Evolutionary conservation across 495 filamentous ascomycete species (phyloP).

Genomic region (Aspergillus nanangensis): DNA sequence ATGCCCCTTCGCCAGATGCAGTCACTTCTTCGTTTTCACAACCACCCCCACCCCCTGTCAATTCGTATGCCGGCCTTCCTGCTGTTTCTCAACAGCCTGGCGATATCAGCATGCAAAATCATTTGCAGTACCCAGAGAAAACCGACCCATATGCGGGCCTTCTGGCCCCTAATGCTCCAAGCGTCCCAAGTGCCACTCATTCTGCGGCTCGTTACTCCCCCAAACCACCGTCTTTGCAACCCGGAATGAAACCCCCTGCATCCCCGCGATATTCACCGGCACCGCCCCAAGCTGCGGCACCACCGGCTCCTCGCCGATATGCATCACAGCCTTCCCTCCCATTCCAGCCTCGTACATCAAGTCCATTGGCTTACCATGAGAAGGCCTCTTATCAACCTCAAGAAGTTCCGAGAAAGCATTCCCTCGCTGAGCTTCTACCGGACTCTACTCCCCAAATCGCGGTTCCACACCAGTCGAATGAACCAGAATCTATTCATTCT

Average conservation of each 20-base stretch:
- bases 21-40: conserved; percentile 9
- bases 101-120: conserved; percentile 17
- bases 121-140: conserved; percentile 51
- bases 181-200: conserved; percentile 24
- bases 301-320: conserved; percentile 40
- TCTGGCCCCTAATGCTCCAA: conserved; percentile 28
- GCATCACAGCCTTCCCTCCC: conserved; percentile 53
- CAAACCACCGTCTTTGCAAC: conserved; percentile 29
- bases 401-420: conserved; percentile 15
- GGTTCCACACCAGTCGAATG: conserved; percentile 12
- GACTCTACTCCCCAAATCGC: conserved; percentile 19
- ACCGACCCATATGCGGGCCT: conserved; percentile 58
- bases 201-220: conserved; percentile 35
- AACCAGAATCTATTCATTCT: conserved; percentile 11
- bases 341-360: conserved; percentile 81
- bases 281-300: conserved; percentile 39
- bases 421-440: conserved; percentile 25
- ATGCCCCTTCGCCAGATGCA: conserved; percentile 42
- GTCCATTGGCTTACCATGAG: conserved; percentile 68
- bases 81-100: conserved; percentile 18
- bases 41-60: conserved; percentile 10
- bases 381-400: conserved; percentile 36
- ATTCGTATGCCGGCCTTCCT: conserved; percentile 18
- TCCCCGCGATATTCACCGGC: conserved; percentile 37
- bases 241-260: conserved; percentile 27